A percentile compares a stretch with the other conserved stretches of the same genome.
Conservation (phyloP, 2,329 filamentous ascomycete genomes). For the Hypomyces perniciosus region DNA sequence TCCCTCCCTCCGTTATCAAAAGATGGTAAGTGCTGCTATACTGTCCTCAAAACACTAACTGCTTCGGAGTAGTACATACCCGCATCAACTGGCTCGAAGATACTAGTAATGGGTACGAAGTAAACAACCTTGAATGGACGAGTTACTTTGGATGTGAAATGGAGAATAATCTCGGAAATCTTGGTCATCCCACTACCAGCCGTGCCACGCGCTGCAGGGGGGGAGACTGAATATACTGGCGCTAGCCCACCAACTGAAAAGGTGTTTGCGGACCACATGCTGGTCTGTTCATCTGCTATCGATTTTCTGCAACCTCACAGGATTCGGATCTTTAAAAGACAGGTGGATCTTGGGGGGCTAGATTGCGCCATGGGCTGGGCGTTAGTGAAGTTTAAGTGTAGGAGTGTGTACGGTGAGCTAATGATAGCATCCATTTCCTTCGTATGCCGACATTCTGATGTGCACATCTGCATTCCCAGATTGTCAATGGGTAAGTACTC, state of each 20-base stretch:
- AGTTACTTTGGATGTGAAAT: slow-evolving; percentile 9
- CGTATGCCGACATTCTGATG: too few relatives aligned
- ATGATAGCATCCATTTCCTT: too few relatives aligned
- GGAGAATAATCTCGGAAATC: slow-evolving; percentile 14
- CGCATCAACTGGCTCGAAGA: not conserved
- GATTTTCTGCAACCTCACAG: slow-evolving; percentile 8
- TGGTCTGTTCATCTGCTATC: slow-evolving; percentile 11
- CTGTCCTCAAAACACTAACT: too few relatives aligned
- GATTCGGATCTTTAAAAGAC: slow-evolving; percentile 12
- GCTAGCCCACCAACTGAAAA: slow-evolving; percentile 8
- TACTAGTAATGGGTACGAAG: too few relatives aligned
- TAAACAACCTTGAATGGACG: not conserved
- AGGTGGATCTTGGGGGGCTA: slow-evolving; percentile 11
- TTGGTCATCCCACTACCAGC: slow-evolving; percentile 10
- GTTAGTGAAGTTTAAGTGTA: not conserved
- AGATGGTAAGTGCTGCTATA: too few relatives aligned
- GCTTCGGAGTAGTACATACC: too few relatives aligned
- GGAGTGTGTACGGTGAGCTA: too few relatives aligned
- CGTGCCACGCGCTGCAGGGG: slow-evolving; percentile 12
- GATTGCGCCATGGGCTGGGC: slow-evolving; percentile 2
- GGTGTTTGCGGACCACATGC: slow-evolving; percentile 9
- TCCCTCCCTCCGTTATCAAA: too few relatives aligned
- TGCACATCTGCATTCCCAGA: too few relatives aligned
- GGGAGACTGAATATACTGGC: slow-evolving; percentile 2
- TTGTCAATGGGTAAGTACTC: too few relatives aligned